These are phyloP conservation scores for Malassezia sp. DNA, from an alignment of 1,284 basidiomycete genomes.

Conservation along the genomic window DNA sequence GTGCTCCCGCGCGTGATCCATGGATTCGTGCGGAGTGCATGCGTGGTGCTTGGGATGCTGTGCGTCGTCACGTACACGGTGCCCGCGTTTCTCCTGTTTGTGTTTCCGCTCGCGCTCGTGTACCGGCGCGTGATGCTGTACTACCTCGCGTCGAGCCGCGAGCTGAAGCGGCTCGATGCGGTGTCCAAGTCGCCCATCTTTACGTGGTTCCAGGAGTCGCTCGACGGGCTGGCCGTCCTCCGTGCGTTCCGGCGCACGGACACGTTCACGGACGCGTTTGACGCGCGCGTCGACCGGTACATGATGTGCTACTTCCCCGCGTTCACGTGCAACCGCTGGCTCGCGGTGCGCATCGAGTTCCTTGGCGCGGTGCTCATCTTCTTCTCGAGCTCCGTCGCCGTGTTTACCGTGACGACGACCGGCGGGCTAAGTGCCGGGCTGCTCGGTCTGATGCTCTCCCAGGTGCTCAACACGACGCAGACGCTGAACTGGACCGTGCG, in stretches of 20 bases:
- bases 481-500: constrained; percentile 65
- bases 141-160: constrained; percentile 79
- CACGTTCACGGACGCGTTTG: constrained; percentile 66
- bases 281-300: constrained; percentile 69
- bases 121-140: constrained; percentile 50
- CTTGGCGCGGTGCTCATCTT: constrained; percentile 73
- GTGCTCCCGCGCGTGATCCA: constrained; percentile 42
- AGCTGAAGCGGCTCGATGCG: constrained; percentile 82
- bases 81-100: constrained; percentile 63
- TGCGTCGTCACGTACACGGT: constrained; percentile 59
- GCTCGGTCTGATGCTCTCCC: constrained; percentile 74
- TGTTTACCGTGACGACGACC: constrained; percentile 51
- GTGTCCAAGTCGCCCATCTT: constrained; percentile 83
- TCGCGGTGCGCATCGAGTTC: constrained; percentile 56
- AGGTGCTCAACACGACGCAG: constrained; percentile 55
- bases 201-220: constrained; percentile 61
- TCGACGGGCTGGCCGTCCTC: constrained; percentile 74
- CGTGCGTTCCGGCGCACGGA: constrained; percentile 51
- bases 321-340: constrained; percentile 63
- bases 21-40: constrained; percentile 31
- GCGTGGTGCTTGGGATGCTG: constrained; percentile 56
- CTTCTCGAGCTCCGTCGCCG: constrained; percentile 59
- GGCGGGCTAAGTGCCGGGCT: constrained; percentile 70
- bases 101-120: constrained; percentile 35
- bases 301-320: constrained; percentile 63